Evolutionary conservation across 139 green algal genomes (phyloP), one percentile per base, ranked within the genome.

Genomic region (Chlamydomonas sphaeroides): DNA sequence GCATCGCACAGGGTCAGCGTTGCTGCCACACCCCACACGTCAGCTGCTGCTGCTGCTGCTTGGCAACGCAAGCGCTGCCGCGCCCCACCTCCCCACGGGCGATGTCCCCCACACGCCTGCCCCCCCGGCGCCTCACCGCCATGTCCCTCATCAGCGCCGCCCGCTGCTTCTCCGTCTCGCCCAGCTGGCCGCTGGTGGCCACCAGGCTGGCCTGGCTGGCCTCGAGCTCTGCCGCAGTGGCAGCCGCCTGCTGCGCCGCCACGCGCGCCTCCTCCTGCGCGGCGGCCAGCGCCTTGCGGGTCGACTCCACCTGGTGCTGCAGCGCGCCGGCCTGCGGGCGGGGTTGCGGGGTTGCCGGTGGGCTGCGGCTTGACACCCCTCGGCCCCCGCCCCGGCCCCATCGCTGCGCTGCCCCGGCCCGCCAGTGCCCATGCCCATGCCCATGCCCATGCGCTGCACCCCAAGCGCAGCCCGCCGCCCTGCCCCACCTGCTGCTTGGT

Each of bases 61-160:
- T n/a, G n/a, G n/a, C n/a, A n/a, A n/a, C n/a, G n/a, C n/a, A n/a
- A n/a, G n/a, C n/a, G n/a, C n/a, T n/a, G n/a, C n/a, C n/a, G 18
- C n/a, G 15, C 48, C 45, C 30, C 32, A 30, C n/a, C 21, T 17
- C 70, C 18, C 11, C 45, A 45, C 49, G 15, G 33, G 11, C 61
- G 11, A 23, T 6, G n/a, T 4, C 33, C 63, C 20, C 23, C 35
- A 32, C 35, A n/a, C 23, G 17, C 51, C 25, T n/a, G n/a, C 69
- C 38, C n/a, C 30, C 42, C 7, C 48, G 4, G 21, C 33, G 51
- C n/a, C 63, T 42, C 68, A 79, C 72, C 72, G 71, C 61, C 74
- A 81, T 66, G n/a, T 81, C 74, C 41, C 56, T 6, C 11, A 81
- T 48, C 39, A 81, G 74, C 61, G 42, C 74, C n/a, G 59, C 59